These are phyloP conservation scores for Triticum timopheevii DNA, from an alignment of 176 grass and related monocot genomes.

Conservation along the genomic window DNA sequence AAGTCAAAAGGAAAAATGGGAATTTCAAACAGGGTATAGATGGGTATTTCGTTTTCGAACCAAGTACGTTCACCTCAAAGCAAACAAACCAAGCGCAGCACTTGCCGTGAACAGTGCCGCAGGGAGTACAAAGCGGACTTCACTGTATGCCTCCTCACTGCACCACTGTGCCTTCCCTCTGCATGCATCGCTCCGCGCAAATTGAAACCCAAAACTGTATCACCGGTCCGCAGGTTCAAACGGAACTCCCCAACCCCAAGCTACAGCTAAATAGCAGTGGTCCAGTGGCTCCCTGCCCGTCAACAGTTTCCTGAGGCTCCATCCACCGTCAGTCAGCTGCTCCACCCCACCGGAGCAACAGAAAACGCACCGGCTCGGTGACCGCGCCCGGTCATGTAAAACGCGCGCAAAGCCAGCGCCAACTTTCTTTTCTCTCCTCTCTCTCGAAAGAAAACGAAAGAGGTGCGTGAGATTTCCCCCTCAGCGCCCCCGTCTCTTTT, in stretches of 20 bases:
- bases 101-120: too few species aligned
- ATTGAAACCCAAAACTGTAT: neutral
- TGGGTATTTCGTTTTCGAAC: too few species aligned
- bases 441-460: neutral
- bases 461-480: too few species aligned
- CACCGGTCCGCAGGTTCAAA: neutral
- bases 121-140: too few species aligned
- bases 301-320: neutral
- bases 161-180: too few species aligned
- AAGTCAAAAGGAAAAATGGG: too few species aligned
- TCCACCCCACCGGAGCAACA: neutral
- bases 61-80: too few species aligned
- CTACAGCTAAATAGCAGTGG: neutral
- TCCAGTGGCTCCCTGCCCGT: neutral
- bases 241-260: neutral
- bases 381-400: neutral
- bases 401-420: neutral
- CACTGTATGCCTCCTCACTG: too few species aligned
- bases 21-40: too few species aligned
- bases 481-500: neutral
- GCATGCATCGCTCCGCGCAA: neutral
- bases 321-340: neutral
- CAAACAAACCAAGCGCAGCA: too few species aligned
- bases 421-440: neutral
- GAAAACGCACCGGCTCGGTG: neutral